Evolutionary conservation across 2,329 filamentous ascomycete species (phyloP).

Genomic region (Hypoxylon sp.): DNA sequence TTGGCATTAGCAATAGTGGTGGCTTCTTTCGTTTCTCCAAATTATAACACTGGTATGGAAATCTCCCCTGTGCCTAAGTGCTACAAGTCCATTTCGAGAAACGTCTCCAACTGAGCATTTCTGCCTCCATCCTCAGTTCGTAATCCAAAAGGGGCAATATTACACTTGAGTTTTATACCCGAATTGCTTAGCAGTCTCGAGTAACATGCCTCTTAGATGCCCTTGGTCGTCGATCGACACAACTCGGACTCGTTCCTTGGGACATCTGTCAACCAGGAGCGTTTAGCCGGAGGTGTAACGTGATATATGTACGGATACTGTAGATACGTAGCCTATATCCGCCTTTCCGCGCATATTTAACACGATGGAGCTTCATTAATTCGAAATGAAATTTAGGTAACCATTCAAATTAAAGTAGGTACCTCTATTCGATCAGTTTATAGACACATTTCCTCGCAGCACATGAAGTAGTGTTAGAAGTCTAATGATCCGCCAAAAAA

Average conservation of each 20-base stretch:
- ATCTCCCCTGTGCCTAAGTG: too few species aligned
- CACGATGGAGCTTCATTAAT: background rate
- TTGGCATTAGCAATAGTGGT: background rate
- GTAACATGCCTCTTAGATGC: background rate
- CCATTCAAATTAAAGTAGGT: too few species aligned
- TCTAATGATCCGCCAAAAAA: slow-evolving; percentile 8
- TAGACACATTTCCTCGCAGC: slow-evolving; percentile 11
- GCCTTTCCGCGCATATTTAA: background rate
- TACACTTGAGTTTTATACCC: background rate
- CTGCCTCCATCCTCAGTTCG: background rate
- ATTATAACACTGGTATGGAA: too few species aligned
- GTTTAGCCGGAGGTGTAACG: slow-evolving; percentile 26
- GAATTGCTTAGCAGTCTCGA: background rate
- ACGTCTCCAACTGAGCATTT: too few species aligned
- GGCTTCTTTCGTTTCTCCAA: too few species aligned
- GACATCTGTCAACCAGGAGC: background rate
- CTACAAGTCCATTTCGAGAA: too few species aligned
- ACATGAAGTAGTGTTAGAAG: slow-evolving; percentile 10
- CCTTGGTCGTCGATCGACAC: background rate
- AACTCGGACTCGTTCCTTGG: too few species aligned
- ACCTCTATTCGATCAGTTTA: too few species aligned
- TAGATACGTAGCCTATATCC: background rate
- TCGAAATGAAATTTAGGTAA: slow-evolving; percentile 10
- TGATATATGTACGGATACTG: slow-evolving; percentile 25
- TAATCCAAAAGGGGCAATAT: background rate